Base-by-base conservation (phyloP, 2,329 filamentous ascomycete genomes). In the Fusarium robinianum region DNA sequence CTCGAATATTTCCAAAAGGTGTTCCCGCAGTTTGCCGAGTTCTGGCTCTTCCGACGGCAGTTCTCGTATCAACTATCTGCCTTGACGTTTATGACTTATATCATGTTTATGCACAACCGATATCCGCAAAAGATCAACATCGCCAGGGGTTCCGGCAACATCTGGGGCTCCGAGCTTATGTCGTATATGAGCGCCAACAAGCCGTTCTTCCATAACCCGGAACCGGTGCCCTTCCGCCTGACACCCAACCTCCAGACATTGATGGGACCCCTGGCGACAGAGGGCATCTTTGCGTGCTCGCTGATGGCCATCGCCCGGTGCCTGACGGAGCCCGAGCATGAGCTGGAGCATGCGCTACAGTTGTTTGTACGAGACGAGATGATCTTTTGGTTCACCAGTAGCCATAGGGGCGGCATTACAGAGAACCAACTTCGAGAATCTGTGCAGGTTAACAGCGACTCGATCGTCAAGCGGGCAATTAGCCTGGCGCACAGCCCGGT, bases 311-410 rank as follows among this genome's bases (percentile, higher is more conserved):
- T 99, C 63, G 92, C 92, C 6, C 84, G 94, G 32, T 96, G 90
- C 70, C 78, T 99, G 49, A 95, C 91, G 9, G 91, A 97, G 63
- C 89, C 91, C 17, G 83, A 88, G 64, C 80, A 83, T 61, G 91
- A 97, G 68, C 80, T 99, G n/a, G 94, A 96, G 66, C 91, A 96
- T 68, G 90, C 95, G 48, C 80, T 99, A 35, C 89, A 86, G 43
- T 81, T 99, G 46, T 97, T 97, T 67, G 94, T 99, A 51, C 84
- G 94, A 6, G 94, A 99, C 63, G 94, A 99, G 71, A 95, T 99
- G 80, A 91, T 92, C 55, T 95, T 91, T 72, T 99, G 94, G 94
- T 91, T 91, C 59, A 95, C 88, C 3, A 87, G 84, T 54, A 81
- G 75, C 53, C 88, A 95, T 64, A 82, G 90, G 9, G 67, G 63